Base-by-base conservation (phyloP, 306 rosid species). In the Quercus gilva region DNA sequence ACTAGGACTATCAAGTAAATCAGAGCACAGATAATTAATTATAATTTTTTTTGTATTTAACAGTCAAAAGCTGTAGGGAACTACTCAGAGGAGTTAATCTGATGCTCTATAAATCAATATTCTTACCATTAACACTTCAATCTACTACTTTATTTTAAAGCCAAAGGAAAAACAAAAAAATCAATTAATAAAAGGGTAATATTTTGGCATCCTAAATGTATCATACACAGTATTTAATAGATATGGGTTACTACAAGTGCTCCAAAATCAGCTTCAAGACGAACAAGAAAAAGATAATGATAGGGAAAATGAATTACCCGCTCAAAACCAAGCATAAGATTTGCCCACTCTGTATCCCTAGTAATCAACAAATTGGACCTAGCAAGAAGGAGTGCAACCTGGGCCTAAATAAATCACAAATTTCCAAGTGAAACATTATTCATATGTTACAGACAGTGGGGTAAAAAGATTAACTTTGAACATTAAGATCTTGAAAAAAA, bases 321-420 rank as follows among this genome's bases (percentile, higher is more conserved):
- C 85, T 94, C 99, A 82, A 92, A 94, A 69, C 99, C 99, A 77
- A 92, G 65, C 4, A 89, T 88, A 82, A 94, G 97, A 89, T 94
- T 94, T 61, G 97, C 99, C 99, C 99, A 94, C 88, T 94, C 99
- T 21, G 92, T 88, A 83, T 92, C 94, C 87, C 97, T 91, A 70
- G 97, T 94, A 81, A 94, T 89, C 68, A 94, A 90, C 89, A 94
- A 82, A 87, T 91, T 94, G 85, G 97, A 94, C 85, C 99, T 88
- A 49, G 97, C 97, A 87, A 92, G 92, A 87, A 92, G 92, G 68
- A 95, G 97, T 49, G 92, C 93, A 69, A 94, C 90, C 87, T 74
- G 80, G 85, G 81, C 92, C 99, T 94, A 79, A 70, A 29, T 29
- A 29, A 81, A 74, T 75, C 41, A 81, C 71, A 4, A 65, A 61